Evolutionary conservation across 2,329 filamentous ascomycete genomes (phyloP), one percentile per base, ranked within the genome.

Genomic region (Shiraia bambusicola): DNA sequence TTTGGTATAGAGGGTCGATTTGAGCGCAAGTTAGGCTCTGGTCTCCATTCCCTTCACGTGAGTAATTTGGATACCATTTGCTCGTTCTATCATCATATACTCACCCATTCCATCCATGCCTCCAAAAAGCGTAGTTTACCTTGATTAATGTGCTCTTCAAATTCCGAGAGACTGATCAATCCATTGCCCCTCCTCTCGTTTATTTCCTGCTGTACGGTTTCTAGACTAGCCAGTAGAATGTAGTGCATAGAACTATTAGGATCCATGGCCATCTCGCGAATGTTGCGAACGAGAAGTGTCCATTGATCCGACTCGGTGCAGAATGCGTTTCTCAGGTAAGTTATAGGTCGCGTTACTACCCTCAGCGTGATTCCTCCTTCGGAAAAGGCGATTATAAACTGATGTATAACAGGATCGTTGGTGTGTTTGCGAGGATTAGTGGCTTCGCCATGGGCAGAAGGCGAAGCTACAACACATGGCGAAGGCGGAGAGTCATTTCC

Each of bases 71-170:
- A n/a, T n/a, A n/a, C n/a, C n/a, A n/a, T n/a, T n/a, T n/a, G n/a
- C 12, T 16, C 13, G 11, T 31, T 31, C 13, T 8, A 7, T 17
- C 12, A n/a, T 52, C 37, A 59, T 29, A 59, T 47, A 42, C 64
- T 76, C 75, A 57, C 80, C 80, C 76, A 82, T 76, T 96, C 91
- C 67, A 96, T 88, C 92, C 92, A 97, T 58, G 82, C 88, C 45
- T 88, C 88, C 33, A 96, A 76, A 67, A 95, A 92, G 54, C 88
- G 76, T 38, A 84, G 72, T 61, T 82, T 81, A 19, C 74, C 71
- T 16, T 81, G 48, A 32, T 83, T 78, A 72, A 93, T 88, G 35
- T 85, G 83, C 28, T 74, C 73, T 58, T 88, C 83, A 68, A 97
- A 94, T 67, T 97, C 93, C 1, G 79, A 76, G 52, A 84, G 91